Base-by-base conservation (phyloP, 164 flowering plant genomes). In the Macadamia tetraphylla region DNA sequence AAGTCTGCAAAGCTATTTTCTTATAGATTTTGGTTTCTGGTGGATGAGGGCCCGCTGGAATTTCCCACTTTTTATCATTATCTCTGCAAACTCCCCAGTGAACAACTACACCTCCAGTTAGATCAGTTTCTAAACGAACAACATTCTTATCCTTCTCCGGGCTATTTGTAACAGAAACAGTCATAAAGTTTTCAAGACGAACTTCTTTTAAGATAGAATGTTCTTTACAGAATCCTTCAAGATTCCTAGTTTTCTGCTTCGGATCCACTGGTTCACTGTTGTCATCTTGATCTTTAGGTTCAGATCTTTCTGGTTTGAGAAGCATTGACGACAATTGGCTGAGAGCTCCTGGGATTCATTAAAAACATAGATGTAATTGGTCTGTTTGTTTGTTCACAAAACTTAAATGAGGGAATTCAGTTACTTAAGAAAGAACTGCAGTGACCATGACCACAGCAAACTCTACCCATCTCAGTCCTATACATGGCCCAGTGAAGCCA, bases 81-180 rank as follows among this genome's bases (percentile, higher is more conserved):
- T 81, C 84, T 79, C 83, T 84, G 80, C 88, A 89, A 62, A 88
- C 85, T 70, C 98, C 98, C 99, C 99, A 94, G 76, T 94, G 99
- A 76, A 92, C 77, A 71, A 90, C 68, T 67, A 92, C 86, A 82
- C 87, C 81, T 76, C 89, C 96, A 65, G 89, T 85, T 65, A 89
- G 68, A 86, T 92, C 98, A 32, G 97, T 90, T 65, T 94, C 96
- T 30, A 94, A 58, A 70, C 68, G 71, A 66, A 90, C 68, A 71
- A 88, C 73, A 77, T 75, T 77, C 64, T 82, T 89, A 49, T 80
- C 76, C 52, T 77, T 82, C 75, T 87, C 81, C 3, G 76, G 74
- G 75, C 86, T 81, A 60, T 83, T 83, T 44, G 64, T 82, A 40
- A 88, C 91, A 75, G 89, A 80, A 68, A 90, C 84, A 59, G 55